These are phyloP conservation scores for Poteriospumella lacustris DNA, from an alignment of 108 stramenopile genomes.

Conservation along the genomic window DNA sequence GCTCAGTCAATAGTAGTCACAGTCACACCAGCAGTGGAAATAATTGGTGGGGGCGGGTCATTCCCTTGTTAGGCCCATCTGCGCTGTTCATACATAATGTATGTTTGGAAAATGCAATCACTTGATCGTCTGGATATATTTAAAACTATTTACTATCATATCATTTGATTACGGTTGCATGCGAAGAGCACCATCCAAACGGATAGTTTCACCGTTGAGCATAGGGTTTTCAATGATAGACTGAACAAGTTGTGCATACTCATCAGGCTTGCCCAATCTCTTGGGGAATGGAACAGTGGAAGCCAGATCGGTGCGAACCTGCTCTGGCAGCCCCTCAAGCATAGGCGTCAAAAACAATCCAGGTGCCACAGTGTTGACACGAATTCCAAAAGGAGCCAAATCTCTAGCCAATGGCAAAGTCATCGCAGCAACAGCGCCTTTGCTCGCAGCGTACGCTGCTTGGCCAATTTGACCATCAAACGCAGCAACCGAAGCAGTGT, in stretches of 20 bases:
- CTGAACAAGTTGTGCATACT: constrained; percentile 71
- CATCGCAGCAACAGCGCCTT: constrained; percentile 76
- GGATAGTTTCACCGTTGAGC: constrained; percentile 79
- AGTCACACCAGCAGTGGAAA: too few species aligned
- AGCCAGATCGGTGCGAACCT: constrained; percentile 69
- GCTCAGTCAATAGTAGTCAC: too few species aligned
- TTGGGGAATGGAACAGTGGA: constrained; percentile 75
- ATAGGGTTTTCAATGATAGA: constrained; percentile 72
- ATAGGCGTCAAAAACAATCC: constrained; percentile 85
- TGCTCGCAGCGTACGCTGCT: constrained; percentile 78
- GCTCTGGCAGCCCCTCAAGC: constrained; percentile 72
- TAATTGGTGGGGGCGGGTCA: too few species aligned
- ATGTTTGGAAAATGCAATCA: too few species aligned
- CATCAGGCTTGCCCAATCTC: constrained; percentile 70
- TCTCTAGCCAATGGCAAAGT: constrained; percentile 84
- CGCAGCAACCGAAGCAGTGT: constrained; percentile 88
- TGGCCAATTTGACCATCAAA: constrained; percentile 83
- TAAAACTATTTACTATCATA: not conserved
- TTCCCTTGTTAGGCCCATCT: too few species aligned
- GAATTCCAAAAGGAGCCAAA: constrained; percentile 66
- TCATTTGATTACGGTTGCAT: constrained; percentile 67
- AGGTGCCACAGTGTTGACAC: constrained; percentile 86
- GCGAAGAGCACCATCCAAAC: constrained; percentile 83
- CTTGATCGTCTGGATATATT: too few species aligned
- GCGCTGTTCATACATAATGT: too few species aligned